Percentiles rank a stretch among this genome's conserved stretches.
Evolutionary conservation across 2,329 filamentous ascomycete species (phyloP).

Genomic region (Trichophaea hybrida): DNA sequence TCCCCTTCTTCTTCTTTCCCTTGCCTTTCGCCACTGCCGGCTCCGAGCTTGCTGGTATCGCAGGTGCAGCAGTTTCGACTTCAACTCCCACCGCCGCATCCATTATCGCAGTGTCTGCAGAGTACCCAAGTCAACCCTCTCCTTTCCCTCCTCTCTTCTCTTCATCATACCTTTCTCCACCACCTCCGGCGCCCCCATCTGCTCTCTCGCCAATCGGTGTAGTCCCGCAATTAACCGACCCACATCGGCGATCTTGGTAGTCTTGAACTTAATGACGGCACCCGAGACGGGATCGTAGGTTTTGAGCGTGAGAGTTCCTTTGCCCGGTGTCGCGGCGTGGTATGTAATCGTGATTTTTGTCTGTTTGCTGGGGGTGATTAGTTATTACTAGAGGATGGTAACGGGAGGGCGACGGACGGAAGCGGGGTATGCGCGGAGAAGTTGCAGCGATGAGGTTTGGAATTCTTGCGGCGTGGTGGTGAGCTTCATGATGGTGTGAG

Average conservation of each 20-base stretch:
- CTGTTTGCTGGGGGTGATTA: slow-evolving; percentile 35
- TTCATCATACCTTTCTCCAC: slow-evolving; percentile 19
- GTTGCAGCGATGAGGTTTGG: background rate
- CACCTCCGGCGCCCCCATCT: slow-evolving; percentile 42
- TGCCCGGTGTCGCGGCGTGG: slow-evolving; percentile 41
- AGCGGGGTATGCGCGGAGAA: background rate
- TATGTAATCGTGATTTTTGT: slow-evolving; percentile 89
- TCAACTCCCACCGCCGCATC: slow-evolving; percentile 25
- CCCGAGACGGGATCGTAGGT: slow-evolving; percentile 76
- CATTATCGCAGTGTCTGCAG: slow-evolving; percentile 10
- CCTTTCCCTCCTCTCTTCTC: background rate
- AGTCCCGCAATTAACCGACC: slow-evolving; percentile 64
- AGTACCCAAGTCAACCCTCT: slow-evolving; percentile 16
- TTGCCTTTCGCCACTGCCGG: slow-evolving; percentile 30
- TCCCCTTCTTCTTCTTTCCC: slow-evolving; percentile 60
- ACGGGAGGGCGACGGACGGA: background rate
- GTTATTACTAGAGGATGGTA: background rate
- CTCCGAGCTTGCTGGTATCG: slow-evolving; percentile 33
- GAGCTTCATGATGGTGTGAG: slow-evolving; percentile 31
- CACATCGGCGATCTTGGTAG: slow-evolving; percentile 81
- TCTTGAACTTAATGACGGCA: slow-evolving; percentile 77
- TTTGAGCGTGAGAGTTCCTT: slow-evolving; percentile 66
- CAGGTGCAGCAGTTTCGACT: slow-evolving; percentile 28
- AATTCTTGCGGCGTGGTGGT: slow-evolving; percentile 2
- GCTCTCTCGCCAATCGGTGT: slow-evolving; percentile 57